Evolutionary conservation across 148 eudicot species (phyloP), one percentile per base, ranked within the genome.

Genomic region (Arbutus unedo): DNA sequence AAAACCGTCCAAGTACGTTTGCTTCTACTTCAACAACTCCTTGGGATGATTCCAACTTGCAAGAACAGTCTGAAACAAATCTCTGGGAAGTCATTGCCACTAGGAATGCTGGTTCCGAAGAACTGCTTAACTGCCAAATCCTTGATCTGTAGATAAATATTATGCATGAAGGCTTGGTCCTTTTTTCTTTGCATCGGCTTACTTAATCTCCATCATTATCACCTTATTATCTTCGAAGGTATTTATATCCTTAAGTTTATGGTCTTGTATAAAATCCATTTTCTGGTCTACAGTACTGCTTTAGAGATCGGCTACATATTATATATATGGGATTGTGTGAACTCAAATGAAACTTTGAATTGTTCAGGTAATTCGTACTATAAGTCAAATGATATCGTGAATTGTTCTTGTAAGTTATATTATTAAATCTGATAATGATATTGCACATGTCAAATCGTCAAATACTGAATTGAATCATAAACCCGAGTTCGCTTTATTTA

Each of bases 91-190:
- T 91, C 23, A 81, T 96, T 76, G 91, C 97, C 4, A 84, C 88
- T 4, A 91, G 84, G 86, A 80, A 83, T 79, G 88, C 87, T 84
- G 94, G 90, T 53, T 88, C 97, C 54, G 86, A 90, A 5, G 98
- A 96, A 84, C 87, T 96, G 71, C 85, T 96, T 59, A 93, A 91
- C 84, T 96, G 98, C 88, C 94, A 90, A 85, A 88, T 90, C 56
- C 94, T 94, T 80, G 86, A 90, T 82, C 83, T 91, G 60, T 94
- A 90, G 86, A 73, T 23, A 18, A 5, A 73, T 48, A 55, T 16
- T 55, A 54, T 15, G 47, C 51, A 10, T 68, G 74, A 82, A 82
- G 64, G 76, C 16, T 68, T 45, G 74, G 44, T 25, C 8, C 41
- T 51, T 38, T 73, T 71, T 14, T 38, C 25, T 11, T 8, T 66